Base-by-base conservation (phyloP, 1,284 basidiomycete species). In the Kalmanozyma brasiliensis region DNA sequence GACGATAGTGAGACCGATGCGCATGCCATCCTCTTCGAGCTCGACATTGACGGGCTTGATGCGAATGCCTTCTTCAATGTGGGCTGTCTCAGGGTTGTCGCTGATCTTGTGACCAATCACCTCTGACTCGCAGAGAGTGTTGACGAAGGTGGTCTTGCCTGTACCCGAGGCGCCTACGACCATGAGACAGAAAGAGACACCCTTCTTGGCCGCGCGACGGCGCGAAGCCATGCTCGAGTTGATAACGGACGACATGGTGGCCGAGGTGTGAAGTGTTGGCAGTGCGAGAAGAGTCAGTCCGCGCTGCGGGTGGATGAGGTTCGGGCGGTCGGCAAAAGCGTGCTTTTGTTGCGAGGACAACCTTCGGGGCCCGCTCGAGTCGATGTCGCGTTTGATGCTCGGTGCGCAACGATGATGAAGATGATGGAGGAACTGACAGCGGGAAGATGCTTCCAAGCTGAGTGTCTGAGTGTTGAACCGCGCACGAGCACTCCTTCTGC, bases 1-100 rank as follows among this genome's bases (percentile, higher is more conserved):
- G 35, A 98, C 94, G 72, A 99, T 93, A 47, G 96, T 98, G 73
- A 99, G 86, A 24, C 94, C 93, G 82, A 99, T 97, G 74, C 95
- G 91, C 71, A 98, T 92, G 38, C 96, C 96, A 76, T 99, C 96
- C 83, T 98, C 95, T 78, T 98, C 96, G 61, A 99, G 89, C 84
- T 99, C 93, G 76, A 98, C 92, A 83, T 92, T 93, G 83, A 89
- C 88, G 29, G 94, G 94, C 85, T 97, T 97, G 85, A 98, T 98
- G 83, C 88, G 90, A 82, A 98, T 95, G 61, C 92, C 92, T 79
- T 93, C 90, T 83, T 98, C 95, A 55, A 94, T 87, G 83, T 97
- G 93, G 16, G 94, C 94, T n/a, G 88, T 88, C 75, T 91, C 90
- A 11, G 93, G 89, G 77, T 89, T 88, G 83, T 95, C 91, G 66